phyloP scores from a whole-genome alignment of 139 green algal species.

The Coelastrella sp. region DNA sequence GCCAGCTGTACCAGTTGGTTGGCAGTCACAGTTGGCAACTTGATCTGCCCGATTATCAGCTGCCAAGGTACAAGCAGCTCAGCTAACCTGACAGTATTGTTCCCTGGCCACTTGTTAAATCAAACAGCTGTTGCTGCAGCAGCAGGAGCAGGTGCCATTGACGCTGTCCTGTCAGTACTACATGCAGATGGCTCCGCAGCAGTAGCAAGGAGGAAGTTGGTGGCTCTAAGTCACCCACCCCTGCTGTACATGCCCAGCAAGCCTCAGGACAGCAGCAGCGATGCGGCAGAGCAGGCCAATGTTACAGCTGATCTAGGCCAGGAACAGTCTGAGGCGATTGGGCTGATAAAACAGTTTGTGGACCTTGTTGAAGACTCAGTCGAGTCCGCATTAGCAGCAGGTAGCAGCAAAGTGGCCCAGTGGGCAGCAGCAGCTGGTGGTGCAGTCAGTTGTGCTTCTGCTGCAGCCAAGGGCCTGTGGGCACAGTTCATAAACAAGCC shows the following conservation, averaged over 20 bases:
- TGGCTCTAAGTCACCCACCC: neutral
- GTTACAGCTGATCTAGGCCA: neutral
- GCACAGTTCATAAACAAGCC: neutral
- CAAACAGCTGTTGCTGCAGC: neutral
- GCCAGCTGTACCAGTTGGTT: slow-evolving; percentile 4
- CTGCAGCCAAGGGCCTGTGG: neutral
- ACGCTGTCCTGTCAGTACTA: neutral
- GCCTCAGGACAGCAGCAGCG: neutral
- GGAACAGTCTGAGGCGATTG: neutral
- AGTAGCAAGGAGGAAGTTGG: neutral
- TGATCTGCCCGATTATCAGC: neutral
- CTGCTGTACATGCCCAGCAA: slow-evolving; percentile 5
- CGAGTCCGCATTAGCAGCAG: neutral
- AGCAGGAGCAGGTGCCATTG: neutral
- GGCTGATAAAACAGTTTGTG: neutral
- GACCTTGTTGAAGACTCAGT: neutral
- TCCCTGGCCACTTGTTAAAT: neutral
- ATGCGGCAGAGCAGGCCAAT: neutral
- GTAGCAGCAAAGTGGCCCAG: neutral
- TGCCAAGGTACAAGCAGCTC: neutral
- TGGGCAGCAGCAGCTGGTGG: neutral
- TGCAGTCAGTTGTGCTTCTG: neutral
- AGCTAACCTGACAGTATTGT: neutral
- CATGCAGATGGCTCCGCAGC: neutral
- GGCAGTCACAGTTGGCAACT: neutral